Evolutionary conservation across 306 rosid genomes (phyloP).

Genomic region (Quillaja saponaria): DNA sequence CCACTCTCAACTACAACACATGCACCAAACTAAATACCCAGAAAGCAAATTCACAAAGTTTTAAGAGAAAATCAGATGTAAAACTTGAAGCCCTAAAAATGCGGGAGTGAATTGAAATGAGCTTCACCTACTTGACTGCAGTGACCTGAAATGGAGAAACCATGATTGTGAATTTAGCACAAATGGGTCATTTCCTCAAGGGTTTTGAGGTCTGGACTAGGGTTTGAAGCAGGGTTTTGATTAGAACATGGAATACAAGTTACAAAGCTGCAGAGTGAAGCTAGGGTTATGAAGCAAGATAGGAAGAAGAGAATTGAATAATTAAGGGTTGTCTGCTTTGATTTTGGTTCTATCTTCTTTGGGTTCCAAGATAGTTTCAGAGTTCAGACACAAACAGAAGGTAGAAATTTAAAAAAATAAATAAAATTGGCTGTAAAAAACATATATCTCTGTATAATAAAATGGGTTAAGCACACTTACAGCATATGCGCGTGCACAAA

Average conservation of each 20-base stretch:
- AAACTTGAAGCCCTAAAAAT: conserved; percentile 14
- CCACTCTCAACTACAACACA: conserved; percentile 47
- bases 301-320: conserved; percentile 26
- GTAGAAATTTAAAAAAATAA: conserved; percentile 40
- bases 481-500: not conserved
- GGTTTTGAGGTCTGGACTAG: conserved; percentile 36
- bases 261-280: conserved; percentile 18
- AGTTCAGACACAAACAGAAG: conserved; percentile 19
- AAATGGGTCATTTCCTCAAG: conserved; percentile 39
- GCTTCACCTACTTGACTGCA: conserved; percentile 41
- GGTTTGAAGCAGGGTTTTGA: conserved; percentile 50
- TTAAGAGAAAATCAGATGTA: conserved; percentile 9
- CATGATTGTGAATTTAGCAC: conserved; percentile 54
- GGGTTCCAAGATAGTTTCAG: conserved; percentile 41
- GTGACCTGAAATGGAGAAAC: conserved; percentile 42
- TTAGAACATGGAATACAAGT: conserved; percentile 26
- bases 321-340: conserved; percentile 43
- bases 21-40: conserved; percentile 51
- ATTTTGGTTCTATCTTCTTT: conserved; percentile 35
- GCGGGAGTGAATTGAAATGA: conserved; percentile 16
- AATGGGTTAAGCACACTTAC: not conserved
- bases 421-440: too few relatives aligned
- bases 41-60: conserved; percentile 2
- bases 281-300: conserved; percentile 38
- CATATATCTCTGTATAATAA: too few relatives aligned